Conservation (phyloP, 306 rosid species). For the Vigna radiata region DNA sequence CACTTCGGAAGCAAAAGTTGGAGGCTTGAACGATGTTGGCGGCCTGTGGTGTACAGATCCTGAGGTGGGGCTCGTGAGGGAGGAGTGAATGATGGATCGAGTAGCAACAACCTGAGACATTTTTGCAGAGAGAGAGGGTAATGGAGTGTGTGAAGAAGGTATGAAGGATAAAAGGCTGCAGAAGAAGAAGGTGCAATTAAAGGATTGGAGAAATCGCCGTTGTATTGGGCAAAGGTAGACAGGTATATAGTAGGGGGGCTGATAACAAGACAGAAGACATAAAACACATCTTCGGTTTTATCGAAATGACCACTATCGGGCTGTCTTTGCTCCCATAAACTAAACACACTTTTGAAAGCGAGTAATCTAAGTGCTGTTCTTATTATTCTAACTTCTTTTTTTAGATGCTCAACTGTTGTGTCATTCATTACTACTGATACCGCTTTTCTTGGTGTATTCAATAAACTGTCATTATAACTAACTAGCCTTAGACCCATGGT, state of each 20-base stretch:
- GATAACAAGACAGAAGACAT: neutral
- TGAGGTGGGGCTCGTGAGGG: conserved; percentile 53
- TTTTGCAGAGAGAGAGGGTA: conserved; percentile 36
- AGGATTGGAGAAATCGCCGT: conserved; percentile 61
- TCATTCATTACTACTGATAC: neutral
- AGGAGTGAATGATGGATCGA: conserved; percentile 69
- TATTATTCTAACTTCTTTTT: neutral
- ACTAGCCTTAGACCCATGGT: too few species aligned
- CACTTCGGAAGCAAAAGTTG: conserved; percentile 50
- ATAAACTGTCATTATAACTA: too few species aligned
- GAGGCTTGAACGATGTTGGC: conserved; percentile 56
- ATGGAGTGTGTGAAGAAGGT: neutral
- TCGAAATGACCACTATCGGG: conserved; percentile 47
- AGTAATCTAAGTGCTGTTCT: neutral
- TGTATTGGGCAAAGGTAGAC: conserved; percentile 53
- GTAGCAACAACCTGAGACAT: conserved; percentile 81
- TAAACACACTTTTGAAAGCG: neutral
- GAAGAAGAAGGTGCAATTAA: neutral
- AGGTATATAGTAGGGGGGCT: neutral
- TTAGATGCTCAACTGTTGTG: neutral
- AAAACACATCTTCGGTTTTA: conserved; percentile 57
- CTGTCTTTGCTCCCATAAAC: neutral
- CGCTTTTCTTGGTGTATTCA: too few species aligned
- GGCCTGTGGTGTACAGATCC: conserved; percentile 57
- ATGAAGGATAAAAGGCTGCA: neutral